Conservation (phyloP, 495 filamentous ascomycete genomes). For the Echria macrotheca region DNA sequence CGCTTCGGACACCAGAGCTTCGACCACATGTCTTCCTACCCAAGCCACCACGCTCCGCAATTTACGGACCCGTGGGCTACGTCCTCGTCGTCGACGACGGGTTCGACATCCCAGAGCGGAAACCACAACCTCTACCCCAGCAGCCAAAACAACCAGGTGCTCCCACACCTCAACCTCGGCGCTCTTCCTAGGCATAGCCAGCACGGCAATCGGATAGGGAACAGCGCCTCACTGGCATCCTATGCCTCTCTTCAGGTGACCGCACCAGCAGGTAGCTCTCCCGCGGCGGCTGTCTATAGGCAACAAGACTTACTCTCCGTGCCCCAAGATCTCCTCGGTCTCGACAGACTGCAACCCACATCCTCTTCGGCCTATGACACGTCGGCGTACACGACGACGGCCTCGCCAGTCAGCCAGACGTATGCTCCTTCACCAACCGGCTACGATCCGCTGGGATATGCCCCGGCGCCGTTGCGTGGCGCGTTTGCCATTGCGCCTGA, state of each 20-base stretch:
- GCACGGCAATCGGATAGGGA: slow-evolving; percentile 21
- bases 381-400: slow-evolving; percentile 46
- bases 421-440: slow-evolving; percentile 64
- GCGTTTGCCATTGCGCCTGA: slow-evolving; percentile 51
- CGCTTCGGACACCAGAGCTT: slow-evolving; percentile 78
- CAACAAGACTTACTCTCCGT: slow-evolving; percentile 67
- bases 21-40: slow-evolving; percentile 61
- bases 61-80: slow-evolving; percentile 93
- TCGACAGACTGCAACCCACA: slow-evolving; percentile 45
- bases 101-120: slow-evolving; percentile 25
- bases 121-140: slow-evolving; percentile 52
- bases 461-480: slow-evolving; percentile 58
- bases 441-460: slow-evolving; percentile 60
- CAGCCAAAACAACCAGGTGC: slow-evolving; percentile 26
- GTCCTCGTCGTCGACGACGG: slow-evolving; percentile 35
- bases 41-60: slow-evolving; percentile 64
- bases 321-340: slow-evolving; percentile 65
- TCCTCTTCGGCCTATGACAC: slow-evolving; percentile 46
- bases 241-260: slow-evolving; percentile 62
- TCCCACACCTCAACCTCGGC: slow-evolving; percentile 41
- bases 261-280: slow-evolving; percentile 65
- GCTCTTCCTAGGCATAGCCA: slow-evolving; percentile 36
- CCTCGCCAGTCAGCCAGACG: slow-evolving; percentile 58
- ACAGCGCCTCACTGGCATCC: slow-evolving; percentile 62
- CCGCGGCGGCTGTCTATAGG: slow-evolving; percentile 54